Percentiles rank a stretch among this genome's conserved stretches.
Conservation (phyloP, 2,329 filamentous ascomycete species). For the Claviceps arundinis region DNA sequence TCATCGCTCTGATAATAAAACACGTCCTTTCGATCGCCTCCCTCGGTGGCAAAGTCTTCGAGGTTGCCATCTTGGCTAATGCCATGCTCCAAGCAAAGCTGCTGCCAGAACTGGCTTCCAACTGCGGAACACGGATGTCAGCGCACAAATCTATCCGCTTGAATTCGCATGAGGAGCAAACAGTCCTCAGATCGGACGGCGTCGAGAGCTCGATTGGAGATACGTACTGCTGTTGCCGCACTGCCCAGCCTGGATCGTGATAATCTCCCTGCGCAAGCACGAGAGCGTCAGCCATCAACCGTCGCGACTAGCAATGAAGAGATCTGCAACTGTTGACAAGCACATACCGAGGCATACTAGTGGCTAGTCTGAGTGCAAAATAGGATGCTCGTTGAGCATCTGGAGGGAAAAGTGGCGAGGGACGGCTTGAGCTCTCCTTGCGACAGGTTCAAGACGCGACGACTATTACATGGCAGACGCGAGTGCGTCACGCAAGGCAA, state of each 20-base stretch:
- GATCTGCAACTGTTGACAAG: too few relatives aligned
- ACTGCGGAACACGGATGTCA: conserved; percentile 36
- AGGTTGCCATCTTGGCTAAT: conserved; percentile 96
- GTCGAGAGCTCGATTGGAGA: too few relatives aligned
- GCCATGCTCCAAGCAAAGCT: conserved; percentile 93
- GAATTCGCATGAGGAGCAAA: too few relatives aligned
- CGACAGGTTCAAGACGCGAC: conserved; percentile 4
- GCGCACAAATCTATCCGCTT: too few relatives aligned
- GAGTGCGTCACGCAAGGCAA: not conserved
- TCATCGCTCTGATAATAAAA: conserved; percentile 99
- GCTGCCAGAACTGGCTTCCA: conserved; percentile 97
- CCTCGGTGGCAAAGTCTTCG: conserved; percentile 94
- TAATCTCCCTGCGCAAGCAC: conserved; percentile 65
- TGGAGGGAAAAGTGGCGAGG: not conserved
- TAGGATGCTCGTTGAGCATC: not conserved
- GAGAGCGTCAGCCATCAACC: not conserved
- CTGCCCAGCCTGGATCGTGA: conserved; percentile 96
- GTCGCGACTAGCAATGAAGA: conserved; percentile 2
- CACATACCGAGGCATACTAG: conserved; percentile 15
- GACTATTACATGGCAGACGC: not conserved
- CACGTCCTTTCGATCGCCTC: conserved; percentile 94
- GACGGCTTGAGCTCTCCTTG: not conserved
- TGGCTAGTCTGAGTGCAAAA: conserved; percentile 2
- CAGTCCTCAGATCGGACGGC: too few relatives aligned
- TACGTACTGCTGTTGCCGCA: conserved; percentile 96